Evolutionary conservation across 805 yeast genomes (phyloP), one percentile per base, ranked within the genome.

Genomic region (Lipomyces yamadae): DNA sequence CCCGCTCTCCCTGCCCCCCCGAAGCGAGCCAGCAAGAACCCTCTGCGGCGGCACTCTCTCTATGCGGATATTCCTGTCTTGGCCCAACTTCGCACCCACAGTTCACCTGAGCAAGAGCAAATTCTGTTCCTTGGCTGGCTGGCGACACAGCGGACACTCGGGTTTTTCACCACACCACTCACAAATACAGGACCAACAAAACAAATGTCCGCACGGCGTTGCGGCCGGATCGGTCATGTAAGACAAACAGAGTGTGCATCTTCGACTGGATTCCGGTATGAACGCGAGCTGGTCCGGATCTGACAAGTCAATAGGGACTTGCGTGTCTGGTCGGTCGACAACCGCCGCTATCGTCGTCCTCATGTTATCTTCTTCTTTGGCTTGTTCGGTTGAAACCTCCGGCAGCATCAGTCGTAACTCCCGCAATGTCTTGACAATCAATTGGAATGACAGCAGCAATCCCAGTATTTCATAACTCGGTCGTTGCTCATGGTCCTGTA

Each of bases 81-180:
- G 24, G 1, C 24, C 24, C 24, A 24, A 24, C 24, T 24, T 24
- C 24, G 24, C 24, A 24, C 24, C 24, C 24, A 24, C 24, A 24
- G 24, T 24, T 24, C 24, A 24, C 24, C 24, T 79, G 61, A 89
- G 75, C 0, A 91, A 87, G 54, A 91, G 78, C 61, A 91, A 74
- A 68, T 86, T 85, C 75, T 87, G 88, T 72, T 84, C 88, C 35
- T 82, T 78, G 60, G 91, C 83, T 32, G 80, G 82, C 70, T 89
- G 95, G 62, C 98, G 78, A 75, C 98, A 95, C 34, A 95, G 80
- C 0, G 99, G 98, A 75, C 99, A 94, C 74, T 92, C 97, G 0
- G 92, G 88, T 67, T 84, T 83, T 71, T 92, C 97, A 69, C 91
- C 82, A 66, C 92, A 86, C 98, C 98, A 94, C 72, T 90, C 96